Base-by-base conservation (phyloP, 495 filamentous ascomycete genomes). In the Neurospora sp. region DNA sequence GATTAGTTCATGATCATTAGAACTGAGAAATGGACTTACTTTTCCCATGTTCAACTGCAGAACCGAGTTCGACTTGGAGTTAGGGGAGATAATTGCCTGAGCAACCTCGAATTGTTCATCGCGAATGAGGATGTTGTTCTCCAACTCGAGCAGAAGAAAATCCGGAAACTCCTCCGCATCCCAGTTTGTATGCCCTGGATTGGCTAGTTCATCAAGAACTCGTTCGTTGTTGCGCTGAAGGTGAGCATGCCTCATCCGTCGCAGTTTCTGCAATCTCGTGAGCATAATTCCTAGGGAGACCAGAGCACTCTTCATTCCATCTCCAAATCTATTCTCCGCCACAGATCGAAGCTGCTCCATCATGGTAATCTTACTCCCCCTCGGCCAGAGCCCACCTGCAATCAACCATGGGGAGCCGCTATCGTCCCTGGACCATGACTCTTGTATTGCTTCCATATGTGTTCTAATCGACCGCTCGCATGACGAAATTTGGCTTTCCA, bases 81-180 rank as follows among this genome's bases (percentile, higher is more conserved):
- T 31, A 0, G 89, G 89, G 0, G 79, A 77, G 21, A 88, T 88
- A 17, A 83, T 90, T 0, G 83, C 84, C 17, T 59, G 73, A 1
- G 88, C 88, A 43, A 90, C 87, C 59, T 86, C 81, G 1, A 87
- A 81, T 72, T 90, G 88, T 6, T 83, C 84, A 0, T 74, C 71
- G 0, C 88, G 81, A 45, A 90, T 86, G 3, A 89, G 76, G 2
- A 90, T 74, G 72, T 90, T 82, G 8, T 78, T 74, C 17, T 90
- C 89, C 42, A 90, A 85, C 72, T 90, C 89, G 1, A 90, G 77
- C 13, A 90, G 79, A 0, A 90, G 74, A 86, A 87, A 90, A 70
- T 90, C 89, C 0, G 86, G 81, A 6, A 70, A 45, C 11, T 86
- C 66, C 0, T 77, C 36, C 0, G 87, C 84, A 0, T 79, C 42